phyloP scores from a whole-genome alignment of 2,329 filamentous ascomycete species.

The Sarocladium oryzae region DNA sequence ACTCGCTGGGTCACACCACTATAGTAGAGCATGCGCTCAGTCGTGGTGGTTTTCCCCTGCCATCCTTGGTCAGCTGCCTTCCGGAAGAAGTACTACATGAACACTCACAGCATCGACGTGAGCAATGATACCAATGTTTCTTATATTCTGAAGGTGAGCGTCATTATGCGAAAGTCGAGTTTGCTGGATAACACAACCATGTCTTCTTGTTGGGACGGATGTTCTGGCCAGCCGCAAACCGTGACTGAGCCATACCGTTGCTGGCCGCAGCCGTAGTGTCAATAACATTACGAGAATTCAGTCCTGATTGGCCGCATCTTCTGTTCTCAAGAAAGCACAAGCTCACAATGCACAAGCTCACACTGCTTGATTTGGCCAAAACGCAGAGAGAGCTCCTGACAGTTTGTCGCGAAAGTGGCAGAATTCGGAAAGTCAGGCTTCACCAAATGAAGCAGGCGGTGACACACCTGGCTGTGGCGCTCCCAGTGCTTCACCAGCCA shows the following conservation, averaged over 20 bases:
- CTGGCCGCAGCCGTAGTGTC: neutral
- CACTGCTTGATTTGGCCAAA: too few species aligned
- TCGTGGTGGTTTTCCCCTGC: slow-evolving; percentile 92
- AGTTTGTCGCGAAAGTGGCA: neutral
- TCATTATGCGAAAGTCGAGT: slow-evolving; percentile 16
- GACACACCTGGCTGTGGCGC: neutral
- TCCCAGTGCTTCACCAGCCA: slow-evolving; percentile 1
- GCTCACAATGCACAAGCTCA: too few species aligned
- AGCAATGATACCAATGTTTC: slow-evolving; percentile 97
- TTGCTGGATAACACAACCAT: neutral
- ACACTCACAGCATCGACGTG: slow-evolving; percentile 79
- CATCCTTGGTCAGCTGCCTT: neutral
- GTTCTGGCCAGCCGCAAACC: neutral
- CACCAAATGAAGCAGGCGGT: slow-evolving; percentile 12
- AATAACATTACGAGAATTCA: neutral
- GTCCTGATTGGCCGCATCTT: neutral
- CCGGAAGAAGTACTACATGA: neutral
- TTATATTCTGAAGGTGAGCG: slow-evolving; percentile 46
- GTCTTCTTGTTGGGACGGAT: neutral
- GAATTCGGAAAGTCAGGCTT: slow-evolving; percentile 7
- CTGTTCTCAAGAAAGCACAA: neutral
- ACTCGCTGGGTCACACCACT: slow-evolving; percentile 83
- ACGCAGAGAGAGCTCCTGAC: too few species aligned
- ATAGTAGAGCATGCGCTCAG: slow-evolving; percentile 98
- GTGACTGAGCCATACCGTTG: neutral